Evolutionary conservation across 176 grass and related monocot genomes (phyloP).

Genomic region (Musa troglodytarum): DNA sequence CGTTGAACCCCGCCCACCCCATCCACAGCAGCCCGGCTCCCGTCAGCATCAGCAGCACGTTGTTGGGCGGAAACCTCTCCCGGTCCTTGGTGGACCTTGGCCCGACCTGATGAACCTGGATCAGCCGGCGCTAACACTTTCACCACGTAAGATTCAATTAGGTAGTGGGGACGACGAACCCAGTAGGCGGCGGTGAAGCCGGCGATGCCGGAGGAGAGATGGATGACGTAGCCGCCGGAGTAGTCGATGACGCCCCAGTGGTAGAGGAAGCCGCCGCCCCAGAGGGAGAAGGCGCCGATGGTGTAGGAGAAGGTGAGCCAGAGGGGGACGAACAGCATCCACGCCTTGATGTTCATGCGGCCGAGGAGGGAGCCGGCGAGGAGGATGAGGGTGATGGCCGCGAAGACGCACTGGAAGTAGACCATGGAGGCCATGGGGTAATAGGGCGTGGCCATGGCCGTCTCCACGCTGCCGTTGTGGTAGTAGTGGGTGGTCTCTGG

Average conservation of each 20-base stretch:
- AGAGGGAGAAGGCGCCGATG: slow-evolving; percentile 46
- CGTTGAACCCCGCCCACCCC: slow-evolving; percentile 71
- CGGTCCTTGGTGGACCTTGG: slow-evolving; percentile 38
- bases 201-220: slow-evolving; percentile 49
- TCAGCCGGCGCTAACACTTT: too few species aligned
- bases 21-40: slow-evolving; percentile 60
- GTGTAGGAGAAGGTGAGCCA: slow-evolving; percentile 69
- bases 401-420: slow-evolving; percentile 58
- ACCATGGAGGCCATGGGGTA: slow-evolving; percentile 54
- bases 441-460: slow-evolving; percentile 21
- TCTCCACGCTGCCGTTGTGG: slow-evolving; percentile 1
- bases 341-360: slow-evolving; percentile 63
- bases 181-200: slow-evolving; percentile 65
- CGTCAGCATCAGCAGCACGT: slow-evolving; percentile 54
- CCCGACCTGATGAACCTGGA: slow-evolving; percentile 30
- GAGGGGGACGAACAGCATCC: slow-evolving; percentile 65
- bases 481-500: slow-evolving; percentile 26
- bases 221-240: slow-evolving; percentile 62
- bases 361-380: slow-evolving; percentile 51
- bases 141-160: too few species aligned
- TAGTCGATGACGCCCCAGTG: slow-evolving; percentile 75
- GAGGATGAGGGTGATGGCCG: slow-evolving; percentile 51
- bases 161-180: slow-evolving; percentile 14
- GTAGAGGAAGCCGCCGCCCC: slow-evolving; percentile 62
- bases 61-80: slow-evolving; percentile 60